Evolutionary conservation across 805 yeast species (phyloP), one percentile per base, ranked within the genome.

Genomic region (Suhomyces xylopsoci): DNA sequence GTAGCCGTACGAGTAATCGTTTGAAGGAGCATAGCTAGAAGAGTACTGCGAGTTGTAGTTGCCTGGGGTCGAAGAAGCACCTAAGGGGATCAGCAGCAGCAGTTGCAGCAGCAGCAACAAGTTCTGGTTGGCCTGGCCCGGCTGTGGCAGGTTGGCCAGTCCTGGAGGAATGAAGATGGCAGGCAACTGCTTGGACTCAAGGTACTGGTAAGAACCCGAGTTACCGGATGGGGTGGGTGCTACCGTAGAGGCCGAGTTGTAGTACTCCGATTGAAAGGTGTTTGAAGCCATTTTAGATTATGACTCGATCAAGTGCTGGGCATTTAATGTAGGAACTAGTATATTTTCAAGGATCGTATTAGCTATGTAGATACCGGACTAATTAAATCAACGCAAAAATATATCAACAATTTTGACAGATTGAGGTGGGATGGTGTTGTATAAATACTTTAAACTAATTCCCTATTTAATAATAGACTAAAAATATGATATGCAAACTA

Each of bases 1-100:
- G 34, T 45, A 51, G 15, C 47, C 49, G 48, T 53, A 53, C 14
- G 50, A 52, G 48, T 53, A 53, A 43, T 53, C 56, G 19, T 40
- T 45, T 4, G 52, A 26, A 4, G 53, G 56, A 25, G 45, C 45
- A 26, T 43, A 53, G 12, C 40, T 43, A 26, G 48, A 19, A n/a
- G 53, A 44, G 30, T 28, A 28, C 3, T 20, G 36, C 10, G 38
- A 20, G 45, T 30, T 17, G 45, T 38, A 14, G 25, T 19, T 24
- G 41, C 43, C 12, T 47, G 32, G 20, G 50, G 22, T n/a, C 25
- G 43, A 32, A 50, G 26, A 28, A 43, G 14, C 7, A 19, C 55
- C n/a, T 5, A 25, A 28, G 12, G 36, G 14, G 12, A 34, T 10
- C 14, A 19, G 42, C 45, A 42, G 36, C 22, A 22, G 49, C 19